Conservation (phyloP, 345 rosid genomes). For the Aquilaria yunnanensis region DNA sequence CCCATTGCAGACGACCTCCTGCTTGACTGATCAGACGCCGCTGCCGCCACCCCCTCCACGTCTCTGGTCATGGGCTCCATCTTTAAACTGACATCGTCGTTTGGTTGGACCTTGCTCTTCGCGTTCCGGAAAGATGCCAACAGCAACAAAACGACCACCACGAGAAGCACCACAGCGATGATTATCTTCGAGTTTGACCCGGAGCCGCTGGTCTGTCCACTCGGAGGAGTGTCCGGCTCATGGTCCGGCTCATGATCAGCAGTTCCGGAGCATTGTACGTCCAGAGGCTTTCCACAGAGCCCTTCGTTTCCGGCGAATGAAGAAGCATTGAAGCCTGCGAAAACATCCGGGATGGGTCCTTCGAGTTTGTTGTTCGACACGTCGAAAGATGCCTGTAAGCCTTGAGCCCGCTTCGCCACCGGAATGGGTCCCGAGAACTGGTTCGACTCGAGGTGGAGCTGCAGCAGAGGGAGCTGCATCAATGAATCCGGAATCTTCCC, state of each 20-base stretch:
- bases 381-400: slow-evolving; percentile 26
- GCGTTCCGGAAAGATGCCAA: too few species aligned
- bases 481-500: slow-evolving; percentile 51
- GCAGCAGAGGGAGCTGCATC: slow-evolving; percentile 33
- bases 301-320: slow-evolving; percentile 30
- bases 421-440: slow-evolving; percentile 55
- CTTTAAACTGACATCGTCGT: neutral
- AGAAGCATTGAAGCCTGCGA: slow-evolving; percentile 15
- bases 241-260: neutral
- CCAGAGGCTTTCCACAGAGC: slow-evolving; percentile 46
- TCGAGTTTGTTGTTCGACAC: slow-evolving; percentile 48
- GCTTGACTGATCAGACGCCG: too few species aligned
- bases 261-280: slow-evolving; percentile 21
- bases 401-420: slow-evolving; percentile 7
- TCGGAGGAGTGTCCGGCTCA: neutral
- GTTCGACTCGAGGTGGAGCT: slow-evolving; percentile 62
- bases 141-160: slow-evolving; percentile 11
- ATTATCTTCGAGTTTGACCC: neutral
- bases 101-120: slow-evolving; percentile 6
- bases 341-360: slow-evolving; percentile 41
- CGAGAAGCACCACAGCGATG: slow-evolving; percentile 19
- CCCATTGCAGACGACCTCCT: slow-evolving; percentile 23
- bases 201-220: neutral
- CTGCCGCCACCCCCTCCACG: slow-evolving; percentile 34
- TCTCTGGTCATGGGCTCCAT: slow-evolving; percentile 24